Base-by-base conservation (phyloP, 768 basidiomycete species). In the Mrakia gelida region DNA sequence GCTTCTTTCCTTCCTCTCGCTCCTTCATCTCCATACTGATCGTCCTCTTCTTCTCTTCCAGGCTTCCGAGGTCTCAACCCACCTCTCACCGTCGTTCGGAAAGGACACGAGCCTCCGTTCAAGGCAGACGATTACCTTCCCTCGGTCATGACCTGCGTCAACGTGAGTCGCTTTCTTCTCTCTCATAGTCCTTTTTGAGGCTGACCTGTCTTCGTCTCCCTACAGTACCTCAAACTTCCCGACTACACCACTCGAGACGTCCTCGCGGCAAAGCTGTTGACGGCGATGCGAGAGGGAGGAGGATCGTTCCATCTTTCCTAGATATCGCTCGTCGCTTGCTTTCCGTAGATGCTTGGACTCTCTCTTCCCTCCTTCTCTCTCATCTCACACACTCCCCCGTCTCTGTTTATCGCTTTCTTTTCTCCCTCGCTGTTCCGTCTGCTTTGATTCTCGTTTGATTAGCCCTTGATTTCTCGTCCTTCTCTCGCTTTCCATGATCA, bases 261-360 rank as follows among this genome's bases (percentile, higher is more conserved):
- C 56, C 91, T 98, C 90, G 88, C 86, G 81, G 90, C 92, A 84
- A 96, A 94, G 83, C 85, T 99, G 80, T 87, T 87, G 73, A 87
- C 89, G 45, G 96, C 97, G 54, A 93, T 97, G 87, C 89, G 90
- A 81, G 97, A 98, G 85, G 97, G 97, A 61, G 91, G 93, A 77
- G 94, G 94, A 73, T 94, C 93, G 82, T 98, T 98, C 92, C 95
- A 98, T 86, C 87, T 99, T 84, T 98, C 95, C 83, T 98, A 87
- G 45, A 59, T 28, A 54, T 59, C 49, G 15, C 49, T 52, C 49
- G 49, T 52, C 49, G 9, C 45, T 45, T 6, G 45, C n/a, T 16
- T 21, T 52, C 3, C 18, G 4, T 52, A 52, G 49, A 52, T 52
- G 49, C 18, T 52, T 52, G 49, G 21, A 21, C 18, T 52, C 49